These are phyloP conservation scores for Lithohypha guttulata DNA, from an alignment of 2,329 filamentous ascomycete genomes.

Conservation along the genomic window DNA sequence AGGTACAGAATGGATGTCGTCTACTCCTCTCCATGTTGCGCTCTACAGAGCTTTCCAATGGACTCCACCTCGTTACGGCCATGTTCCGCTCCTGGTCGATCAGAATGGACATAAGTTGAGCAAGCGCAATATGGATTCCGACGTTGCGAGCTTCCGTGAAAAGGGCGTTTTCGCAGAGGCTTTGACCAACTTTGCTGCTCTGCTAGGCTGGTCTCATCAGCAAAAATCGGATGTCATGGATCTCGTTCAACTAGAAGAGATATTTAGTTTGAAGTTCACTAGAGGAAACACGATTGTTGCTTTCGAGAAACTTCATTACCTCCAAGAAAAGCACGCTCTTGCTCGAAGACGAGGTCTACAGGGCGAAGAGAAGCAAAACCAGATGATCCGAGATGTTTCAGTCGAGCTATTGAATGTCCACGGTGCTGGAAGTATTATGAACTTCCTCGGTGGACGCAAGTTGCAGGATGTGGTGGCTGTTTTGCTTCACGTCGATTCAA, in stretches of 20 bases:
- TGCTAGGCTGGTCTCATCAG: conserved; percentile 72
- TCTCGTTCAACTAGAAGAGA: conserved; percentile 58
- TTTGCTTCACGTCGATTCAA: conserved; percentile 41
- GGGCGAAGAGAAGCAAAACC: conserved; percentile 33
- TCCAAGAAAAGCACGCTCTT: conserved; percentile 69
- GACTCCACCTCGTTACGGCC: conserved; percentile 64
- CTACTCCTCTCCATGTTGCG: conserved; percentile 67
- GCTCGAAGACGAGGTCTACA: conserved; percentile 38
- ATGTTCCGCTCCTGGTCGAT: conserved; percentile 65
- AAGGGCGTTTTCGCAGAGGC: conserved; percentile 53
- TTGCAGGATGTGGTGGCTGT: conserved; percentile 39
- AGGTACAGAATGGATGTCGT: conserved; percentile 91
- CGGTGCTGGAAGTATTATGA: conserved; percentile 13
- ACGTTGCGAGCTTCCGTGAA: conserved; percentile 47
- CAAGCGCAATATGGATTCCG: conserved; percentile 65
- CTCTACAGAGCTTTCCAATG: conserved; percentile 71
- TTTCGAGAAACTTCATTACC: conserved; percentile 65
- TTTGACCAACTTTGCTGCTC: conserved; percentile 69
- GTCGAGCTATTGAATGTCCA: conserved; percentile 17
- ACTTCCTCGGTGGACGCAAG: conserved; percentile 21
- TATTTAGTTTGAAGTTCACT: conserved; percentile 78
- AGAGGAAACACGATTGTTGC: conserved; percentile 79
- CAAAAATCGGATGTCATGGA: conserved; percentile 59
- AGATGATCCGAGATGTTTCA: conserved; percentile 27
- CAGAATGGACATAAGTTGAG: conserved; percentile 65